phyloP scores from a whole-genome alignment of 805 yeast species.

The Pichia rugopelliculosa region DNA sequence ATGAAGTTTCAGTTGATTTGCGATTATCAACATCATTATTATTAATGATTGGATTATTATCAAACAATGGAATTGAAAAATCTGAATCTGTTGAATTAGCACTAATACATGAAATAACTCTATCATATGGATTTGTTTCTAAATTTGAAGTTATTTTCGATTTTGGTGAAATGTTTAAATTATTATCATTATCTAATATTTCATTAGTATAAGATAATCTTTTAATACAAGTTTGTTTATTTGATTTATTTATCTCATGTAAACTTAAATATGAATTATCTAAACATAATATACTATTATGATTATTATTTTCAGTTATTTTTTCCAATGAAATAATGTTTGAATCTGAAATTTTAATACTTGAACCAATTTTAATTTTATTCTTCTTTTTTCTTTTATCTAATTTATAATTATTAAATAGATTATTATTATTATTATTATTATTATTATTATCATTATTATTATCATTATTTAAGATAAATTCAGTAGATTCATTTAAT shows the following conservation, averaged over 20 bases:
- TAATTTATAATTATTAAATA: not conserved
- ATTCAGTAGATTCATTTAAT: not conserved
- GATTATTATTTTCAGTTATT: not conserved
- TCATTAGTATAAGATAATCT: not conserved
- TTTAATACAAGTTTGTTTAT: not conserved
- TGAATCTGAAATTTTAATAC: constrained; percentile 32
- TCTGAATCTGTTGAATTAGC: not conserved
- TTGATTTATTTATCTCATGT: constrained; percentile 25
- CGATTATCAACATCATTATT: not conserved
- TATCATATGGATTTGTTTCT: not conserved
- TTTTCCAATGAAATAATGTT: constrained; percentile 40
- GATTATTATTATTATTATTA: not conserved
- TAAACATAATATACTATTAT: constrained; percentile 38
- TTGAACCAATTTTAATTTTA: not conserved
- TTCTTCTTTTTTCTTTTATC: not conserved
- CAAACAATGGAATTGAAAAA: not conserved
- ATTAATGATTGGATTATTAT: not conserved
- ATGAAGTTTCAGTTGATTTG: not conserved
- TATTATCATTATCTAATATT: not conserved
- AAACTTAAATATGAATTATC: constrained; percentile 51
- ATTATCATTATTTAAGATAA: not conserved
- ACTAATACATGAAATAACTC: not conserved
- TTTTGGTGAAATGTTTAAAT: not conserved
- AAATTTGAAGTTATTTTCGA: not conserved
- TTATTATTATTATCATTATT: not conserved